Evolutionary conservation across 202 grass and related monocot genomes (phyloP), one percentile per base, ranked within the genome.

Genomic region (Zizania palustris): DNA sequence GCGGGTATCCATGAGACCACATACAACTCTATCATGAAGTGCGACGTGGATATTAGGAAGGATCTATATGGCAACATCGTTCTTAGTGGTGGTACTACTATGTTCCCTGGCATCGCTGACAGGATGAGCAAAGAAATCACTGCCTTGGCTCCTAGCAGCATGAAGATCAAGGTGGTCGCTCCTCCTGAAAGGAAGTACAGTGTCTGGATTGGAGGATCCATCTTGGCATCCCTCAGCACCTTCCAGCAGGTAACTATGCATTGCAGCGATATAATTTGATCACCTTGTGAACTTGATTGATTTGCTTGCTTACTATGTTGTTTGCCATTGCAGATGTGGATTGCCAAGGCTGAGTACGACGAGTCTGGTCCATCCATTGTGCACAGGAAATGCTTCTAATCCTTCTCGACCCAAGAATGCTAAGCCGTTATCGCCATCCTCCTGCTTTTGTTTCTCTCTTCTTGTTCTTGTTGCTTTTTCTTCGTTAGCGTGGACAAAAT

Each of bases 11-110:
- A 97, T 54, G 90, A 97, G 90, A 97, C 88, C 9, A 97, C 93
- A 60, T 97, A 97, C 91, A 89, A 93, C 78, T 97, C 90, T 76
- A 97, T 97, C 84, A 97, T 97, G 93, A 97, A 97, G 93, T 97
- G 93, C 33, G 93, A 97, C 21, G 88, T 97, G 72, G 93, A 97
- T 85, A 97, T 97, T 68, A 97, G 93, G 91, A 91, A 91, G 86
- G 90, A 91, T 83, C 86, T 97, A 8, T 97, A 97, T 9, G 84
- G 86, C 50, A 91, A 97, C 84, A 93, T 97, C 19, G 93, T 97
- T 56, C 93, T 97, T 55, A 90, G 86, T 87, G 93, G 93, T 73
- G 93, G 93, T 60, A 93, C 93, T 8, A 97, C 93, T 53, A 97
- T 97, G 93, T 97, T 97, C 88, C 76, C 91, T 18, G 91, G 94